phyloP scores from a whole-genome alignment of 2,329 filamentous ascomycete genomes.

The Pseudogymnoascus sp. region DNA sequence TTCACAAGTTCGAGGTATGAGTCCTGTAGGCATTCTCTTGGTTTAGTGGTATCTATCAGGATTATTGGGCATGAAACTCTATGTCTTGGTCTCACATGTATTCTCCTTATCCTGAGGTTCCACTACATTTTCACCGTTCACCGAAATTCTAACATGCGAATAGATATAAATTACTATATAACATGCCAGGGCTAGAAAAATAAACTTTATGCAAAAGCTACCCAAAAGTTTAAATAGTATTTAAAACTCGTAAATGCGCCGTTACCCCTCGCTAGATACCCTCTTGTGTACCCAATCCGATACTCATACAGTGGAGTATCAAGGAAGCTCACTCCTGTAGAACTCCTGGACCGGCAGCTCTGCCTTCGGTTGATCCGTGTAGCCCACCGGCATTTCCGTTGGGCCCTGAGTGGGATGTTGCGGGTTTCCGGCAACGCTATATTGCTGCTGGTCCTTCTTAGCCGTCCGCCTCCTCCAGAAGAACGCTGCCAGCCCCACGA shows the following conservation, averaged over 20 bases:
- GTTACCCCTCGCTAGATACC: not conserved
- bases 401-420: not conserved
- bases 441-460: not conserved
- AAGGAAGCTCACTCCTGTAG: conserved; percentile 1
- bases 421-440: not conserved
- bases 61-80: not conserved
- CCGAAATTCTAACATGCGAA: not conserved
- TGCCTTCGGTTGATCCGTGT: not conserved
- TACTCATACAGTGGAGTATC: not conserved
- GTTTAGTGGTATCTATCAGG: no score
- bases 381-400: not conserved
- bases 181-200: not conserved
- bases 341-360: not conserved
- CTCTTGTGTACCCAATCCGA: not conserved
- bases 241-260: not conserved
- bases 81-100: not conserved
- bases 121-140: not conserved
- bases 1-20: no score
- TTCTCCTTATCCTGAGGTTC: not conserved
- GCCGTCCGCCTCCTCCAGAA: conserved; percentile 8
- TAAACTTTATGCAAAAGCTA: not conserved
- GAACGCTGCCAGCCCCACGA: conserved; percentile 17
- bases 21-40: no score
- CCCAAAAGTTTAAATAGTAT: not conserved
- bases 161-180: not conserved